phyloP scores from a whole-genome alignment of 768 basidiomycete genomes.

The Psilocybe tampanensis region DNA sequence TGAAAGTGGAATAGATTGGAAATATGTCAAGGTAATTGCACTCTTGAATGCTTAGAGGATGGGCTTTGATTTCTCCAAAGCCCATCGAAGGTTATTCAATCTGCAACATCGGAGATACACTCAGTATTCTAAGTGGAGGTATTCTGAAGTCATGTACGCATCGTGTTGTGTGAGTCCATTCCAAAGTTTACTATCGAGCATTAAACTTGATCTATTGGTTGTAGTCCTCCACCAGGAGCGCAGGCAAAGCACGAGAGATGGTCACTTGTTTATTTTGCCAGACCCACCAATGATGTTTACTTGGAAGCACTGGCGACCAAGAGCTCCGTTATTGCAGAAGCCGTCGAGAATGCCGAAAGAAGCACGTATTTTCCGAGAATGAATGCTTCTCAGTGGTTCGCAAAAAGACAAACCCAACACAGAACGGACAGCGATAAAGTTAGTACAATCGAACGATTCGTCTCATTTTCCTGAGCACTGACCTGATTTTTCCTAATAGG shows the following conservation, averaged over 20 bases:
- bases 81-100: conserved; percentile 54
- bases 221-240: conserved; percentile 49
- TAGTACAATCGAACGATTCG: background rate
- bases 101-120: conserved; percentile 61
- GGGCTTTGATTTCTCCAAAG: conserved; percentile 16
- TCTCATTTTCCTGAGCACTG: background rate
- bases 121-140: conserved; percentile 60
- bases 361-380: conserved; percentile 21
- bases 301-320: conserved; percentile 48
- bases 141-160: conserved; percentile 62
- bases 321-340: conserved; percentile 47
- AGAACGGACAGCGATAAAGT: conserved; percentile 16
- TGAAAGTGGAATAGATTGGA: conserved; percentile 54
- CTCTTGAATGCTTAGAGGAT: background rate
- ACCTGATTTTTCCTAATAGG: background rate
- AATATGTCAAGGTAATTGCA: conserved; percentile 56
- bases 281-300: conserved; percentile 49
- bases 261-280: conserved; percentile 64
- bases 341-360: conserved; percentile 29
- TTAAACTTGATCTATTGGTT: background rate
- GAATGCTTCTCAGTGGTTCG: conserved; percentile 31
- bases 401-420: conserved; percentile 19
- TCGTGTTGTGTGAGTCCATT: conserved; percentile 49
- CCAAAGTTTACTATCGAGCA: background rate
- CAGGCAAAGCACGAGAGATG: conserved; percentile 52